phyloP scores from a whole-genome alignment of 2,329 filamentous ascomycete species.

The Verticillium klebahnii region DNA sequence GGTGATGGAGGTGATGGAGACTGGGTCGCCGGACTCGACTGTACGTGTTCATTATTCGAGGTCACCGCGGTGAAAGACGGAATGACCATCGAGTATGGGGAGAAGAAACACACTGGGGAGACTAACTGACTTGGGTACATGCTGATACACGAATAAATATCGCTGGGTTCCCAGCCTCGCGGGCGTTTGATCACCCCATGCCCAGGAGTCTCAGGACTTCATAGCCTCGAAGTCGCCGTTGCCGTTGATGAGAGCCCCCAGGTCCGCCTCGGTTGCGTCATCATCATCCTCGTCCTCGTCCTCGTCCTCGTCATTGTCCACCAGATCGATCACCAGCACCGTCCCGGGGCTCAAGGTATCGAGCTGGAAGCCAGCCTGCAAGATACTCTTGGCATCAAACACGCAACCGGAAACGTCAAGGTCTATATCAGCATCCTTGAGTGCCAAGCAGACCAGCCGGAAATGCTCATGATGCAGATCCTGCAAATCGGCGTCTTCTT shows the following conservation, averaged over 20 bases:
- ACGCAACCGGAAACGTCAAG: conserved; percentile 17
- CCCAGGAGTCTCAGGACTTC: background rate
- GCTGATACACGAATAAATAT: no score
- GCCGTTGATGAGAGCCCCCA: conserved; percentile 6
- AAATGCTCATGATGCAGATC: conserved; percentile 18
- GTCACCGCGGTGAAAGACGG: no score
- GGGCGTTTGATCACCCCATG: background rate
- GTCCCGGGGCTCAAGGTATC: conserved; percentile 14
- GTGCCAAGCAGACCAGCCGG: conserved; percentile 15
- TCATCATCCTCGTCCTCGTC: conserved; percentile 11
- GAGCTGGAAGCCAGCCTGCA: conserved; percentile 17
- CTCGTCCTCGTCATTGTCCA: conserved; percentile 12
- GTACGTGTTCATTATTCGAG: no score
- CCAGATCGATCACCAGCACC: conserved; percentile 15
- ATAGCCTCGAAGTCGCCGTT: conserved; percentile 5
- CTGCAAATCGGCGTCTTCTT: conserved; percentile 4
- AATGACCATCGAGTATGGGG: no score
- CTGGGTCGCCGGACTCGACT: no score
- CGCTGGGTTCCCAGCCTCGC: no score
- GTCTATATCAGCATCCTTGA: conserved; percentile 15
- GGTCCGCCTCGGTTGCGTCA: conserved; percentile 6
- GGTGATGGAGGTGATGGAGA: no score
- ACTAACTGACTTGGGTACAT: no score
- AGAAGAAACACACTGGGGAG: no score
- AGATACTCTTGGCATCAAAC: conserved; percentile 10